A percentile compares a stretch with the other conserved stretches of the same genome.
These are phyloP conservation scores for Aspergillus arachidicola DNA, from an alignment of 2,329 filamentous ascomycete genomes.

Conservation along the genomic window DNA sequence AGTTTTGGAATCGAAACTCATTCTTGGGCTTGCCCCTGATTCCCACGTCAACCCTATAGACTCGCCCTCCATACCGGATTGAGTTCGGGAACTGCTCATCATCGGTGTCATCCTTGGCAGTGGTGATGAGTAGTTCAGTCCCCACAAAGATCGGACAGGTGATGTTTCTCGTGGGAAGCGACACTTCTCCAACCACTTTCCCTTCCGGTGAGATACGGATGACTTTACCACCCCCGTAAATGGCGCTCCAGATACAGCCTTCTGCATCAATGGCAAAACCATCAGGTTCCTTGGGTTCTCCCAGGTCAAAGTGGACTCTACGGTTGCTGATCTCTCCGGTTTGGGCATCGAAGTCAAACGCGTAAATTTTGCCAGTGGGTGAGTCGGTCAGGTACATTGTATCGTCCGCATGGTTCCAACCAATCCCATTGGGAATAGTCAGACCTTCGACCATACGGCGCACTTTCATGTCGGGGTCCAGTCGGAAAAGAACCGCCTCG, in stretches of 20 bases:
- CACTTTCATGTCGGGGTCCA: slow-evolving; percentile 64
- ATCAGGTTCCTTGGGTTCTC: slow-evolving; percentile 69
- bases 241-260: slow-evolving; percentile 84
- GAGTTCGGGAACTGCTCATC: slow-evolving; percentile 62
- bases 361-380: slow-evolving; percentile 68
- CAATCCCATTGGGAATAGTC: slow-evolving; percentile 81
- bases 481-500: slow-evolving; percentile 72
- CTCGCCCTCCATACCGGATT: slow-evolving; percentile 65
- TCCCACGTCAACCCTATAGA: slow-evolving; percentile 79
- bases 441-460: slow-evolving; percentile 64
- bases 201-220: slow-evolving; percentile 72
- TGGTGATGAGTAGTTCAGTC: slow-evolving; percentile 75
- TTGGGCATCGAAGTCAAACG: slow-evolving; percentile 71
- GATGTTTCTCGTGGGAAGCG: slow-evolving; percentile 74
- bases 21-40: slow-evolving; percentile 65
- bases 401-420: slow-evolving; percentile 73
- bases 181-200: slow-evolving; percentile 72
- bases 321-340: slow-evolving; percentile 68
- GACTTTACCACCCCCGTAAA: slow-evolving; percentile 78
- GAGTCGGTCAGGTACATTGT: slow-evolving; percentile 86
- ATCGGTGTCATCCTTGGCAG: slow-evolving; percentile 68
- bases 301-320: slow-evolving; percentile 72
- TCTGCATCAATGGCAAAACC: slow-evolving; percentile 82
- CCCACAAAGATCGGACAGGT: slow-evolving; percentile 83
- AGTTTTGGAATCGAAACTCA: slow-evolving; percentile 60